Percentiles rank a stretch among this genome's conserved stretches.
These are phyloP conservation scores for Erythrophleum ivorense DNA, from an alignment of 331 rosid genomes.

Conservation along the genomic window DNA sequence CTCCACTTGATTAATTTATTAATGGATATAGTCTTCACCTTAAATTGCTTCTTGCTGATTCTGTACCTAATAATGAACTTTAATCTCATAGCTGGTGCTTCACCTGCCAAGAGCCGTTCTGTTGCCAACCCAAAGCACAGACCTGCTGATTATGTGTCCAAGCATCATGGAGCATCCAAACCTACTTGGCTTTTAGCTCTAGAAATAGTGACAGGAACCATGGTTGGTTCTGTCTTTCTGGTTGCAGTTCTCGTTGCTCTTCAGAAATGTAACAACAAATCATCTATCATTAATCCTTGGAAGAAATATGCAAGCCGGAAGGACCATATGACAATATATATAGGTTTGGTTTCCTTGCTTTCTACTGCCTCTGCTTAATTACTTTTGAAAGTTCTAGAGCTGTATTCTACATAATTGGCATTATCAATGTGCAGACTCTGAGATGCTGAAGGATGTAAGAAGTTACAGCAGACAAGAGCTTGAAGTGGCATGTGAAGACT, in stretches of 20 bases:
- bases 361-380: conserved; percentile 33
- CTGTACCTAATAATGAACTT: conserved; percentile 24
- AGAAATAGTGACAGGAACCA: conserved; percentile 81
- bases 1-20: neutral
- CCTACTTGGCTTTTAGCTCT: conserved; percentile 91
- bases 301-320: conserved; percentile 84
- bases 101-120: conserved; percentile 65
- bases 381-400: conserved; percentile 23
- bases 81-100: conserved; percentile 54
- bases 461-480: conserved; percentile 87
- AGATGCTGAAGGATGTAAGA: conserved; percentile 79
- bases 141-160: conserved; percentile 46
- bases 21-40: conserved; percentile 5
- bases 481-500: conserved; percentile 98
- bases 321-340: conserved; percentile 62
- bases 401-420: conserved; percentile 37
- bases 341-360: conserved; percentile 56
- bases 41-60: neutral
- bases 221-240: conserved; percentile 71
- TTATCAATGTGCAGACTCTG: conserved; percentile 63
- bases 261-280: conserved; percentile 68
- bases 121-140: conserved; percentile 48
- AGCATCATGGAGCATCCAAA: conserved; percentile 63
- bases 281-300: conserved; percentile 93
- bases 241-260: conserved; percentile 69